These are phyloP conservation scores for Coemansia reversa DNA, from an alignment of 192 early-diverging fungal genomes.

Conservation along the genomic window DNA sequence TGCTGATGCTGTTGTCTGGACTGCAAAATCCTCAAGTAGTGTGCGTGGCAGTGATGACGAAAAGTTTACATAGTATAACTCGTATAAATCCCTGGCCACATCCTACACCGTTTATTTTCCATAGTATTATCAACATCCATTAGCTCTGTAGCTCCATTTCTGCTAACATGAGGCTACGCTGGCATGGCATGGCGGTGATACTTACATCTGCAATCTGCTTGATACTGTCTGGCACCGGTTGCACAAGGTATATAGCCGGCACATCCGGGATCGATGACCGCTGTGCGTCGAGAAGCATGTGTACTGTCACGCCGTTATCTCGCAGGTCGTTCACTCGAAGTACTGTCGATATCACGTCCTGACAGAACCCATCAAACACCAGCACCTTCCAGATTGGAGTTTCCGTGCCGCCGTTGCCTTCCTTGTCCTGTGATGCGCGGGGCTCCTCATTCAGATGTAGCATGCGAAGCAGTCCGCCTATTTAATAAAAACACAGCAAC, in stretches of 20 bases:
- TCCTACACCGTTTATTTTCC: slow-evolving; percentile 51
- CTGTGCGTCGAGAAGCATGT: slow-evolving; percentile 86
- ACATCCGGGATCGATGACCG: slow-evolving; percentile 92
- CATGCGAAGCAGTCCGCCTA: slow-evolving; percentile 81
- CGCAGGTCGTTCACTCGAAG: slow-evolving; percentile 94
- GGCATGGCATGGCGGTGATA: slow-evolving; percentile 3
- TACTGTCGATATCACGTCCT: slow-evolving; percentile 95
- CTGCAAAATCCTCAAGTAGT: slow-evolving; percentile 91
- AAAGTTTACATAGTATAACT: slow-evolving; percentile 97
- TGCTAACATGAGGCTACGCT: neutral
- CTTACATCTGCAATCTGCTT: slow-evolving; percentile 73
- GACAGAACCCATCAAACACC: slow-evolving; percentile 89
- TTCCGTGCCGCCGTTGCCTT: slow-evolving; percentile 19
- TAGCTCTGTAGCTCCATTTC: neutral
- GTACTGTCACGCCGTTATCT: slow-evolving; percentile 94
- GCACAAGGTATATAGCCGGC: slow-evolving; percentile 94
- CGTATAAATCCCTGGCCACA: slow-evolving; percentile 85
- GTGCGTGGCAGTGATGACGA: slow-evolving; percentile 80
- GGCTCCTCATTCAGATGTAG: slow-evolving; percentile 77
- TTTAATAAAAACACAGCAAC: neutral
- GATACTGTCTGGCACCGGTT: slow-evolving; percentile 88
- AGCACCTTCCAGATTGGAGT: slow-evolving; percentile 93
- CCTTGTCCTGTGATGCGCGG: slow-evolving; percentile 34
- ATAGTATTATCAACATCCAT: slow-evolving; percentile 38
- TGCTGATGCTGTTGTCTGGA: slow-evolving; percentile 71